Evolutionary conservation across 2,329 filamentous ascomycete species (phyloP).

Genomic region (Colletotrichum abscissum): DNA sequence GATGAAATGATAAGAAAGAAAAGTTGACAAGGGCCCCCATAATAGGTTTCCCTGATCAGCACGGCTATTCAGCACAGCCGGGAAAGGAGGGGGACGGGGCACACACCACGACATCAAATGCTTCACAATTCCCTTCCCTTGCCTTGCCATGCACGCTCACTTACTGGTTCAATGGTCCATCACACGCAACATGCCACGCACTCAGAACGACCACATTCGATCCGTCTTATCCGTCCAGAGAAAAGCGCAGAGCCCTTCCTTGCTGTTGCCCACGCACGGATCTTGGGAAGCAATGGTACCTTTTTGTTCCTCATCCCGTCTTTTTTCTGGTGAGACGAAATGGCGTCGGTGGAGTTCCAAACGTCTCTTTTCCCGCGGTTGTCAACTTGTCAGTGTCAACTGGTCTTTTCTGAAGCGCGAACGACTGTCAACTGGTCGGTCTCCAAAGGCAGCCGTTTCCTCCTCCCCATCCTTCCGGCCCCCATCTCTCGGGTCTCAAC

Average conservation of each 20-base stretch:
- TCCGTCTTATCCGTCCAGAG: neutral
- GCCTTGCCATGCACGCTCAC: neutral
- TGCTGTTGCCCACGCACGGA: neutral
- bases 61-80: constrained; percentile 27
- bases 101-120: constrained; percentile 15
- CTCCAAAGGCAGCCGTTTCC: neutral
- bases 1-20: neutral
- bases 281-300: neutral
- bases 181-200: constrained; percentile 1
- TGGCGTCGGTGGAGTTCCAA: constrained; percentile 4
- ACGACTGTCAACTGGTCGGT: neutral
- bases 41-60: constrained; percentile 18
- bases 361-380: neutral
- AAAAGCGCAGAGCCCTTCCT: neutral
- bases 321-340: neutral
- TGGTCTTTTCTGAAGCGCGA: neutral
- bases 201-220: neutral
- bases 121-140: neutral
- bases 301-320: constrained; percentile 22
- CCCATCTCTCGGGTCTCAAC: neutral
- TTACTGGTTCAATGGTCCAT: neutral
- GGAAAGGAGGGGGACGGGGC: neutral
- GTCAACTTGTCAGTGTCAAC: constrained; percentile 6
- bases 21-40: neutral
- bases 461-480: neutral